Conservation (phyloP, 2,329 filamentous ascomycete species). For the Berkeleyomyces rouxiae region DNA sequence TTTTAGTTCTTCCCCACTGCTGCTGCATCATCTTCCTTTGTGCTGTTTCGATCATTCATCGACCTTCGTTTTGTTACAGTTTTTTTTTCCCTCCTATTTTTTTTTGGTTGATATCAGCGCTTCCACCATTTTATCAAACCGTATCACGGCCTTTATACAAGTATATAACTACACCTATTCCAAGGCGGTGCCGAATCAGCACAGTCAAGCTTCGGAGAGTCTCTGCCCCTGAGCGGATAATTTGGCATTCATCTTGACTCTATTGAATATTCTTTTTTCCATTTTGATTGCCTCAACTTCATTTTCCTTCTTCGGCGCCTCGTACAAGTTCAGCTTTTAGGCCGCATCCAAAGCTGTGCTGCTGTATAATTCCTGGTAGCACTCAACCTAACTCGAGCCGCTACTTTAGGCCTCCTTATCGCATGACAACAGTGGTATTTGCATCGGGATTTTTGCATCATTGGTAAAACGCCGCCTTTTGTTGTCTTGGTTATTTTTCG, state of each 20-base stretch:
- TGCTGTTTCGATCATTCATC: background rate
- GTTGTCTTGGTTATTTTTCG: background rate
- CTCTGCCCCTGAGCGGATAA: background rate
- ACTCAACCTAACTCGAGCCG: background rate
- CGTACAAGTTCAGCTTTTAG: background rate
- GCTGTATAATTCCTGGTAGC: background rate
- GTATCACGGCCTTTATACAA: background rate
- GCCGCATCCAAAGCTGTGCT: background rate
- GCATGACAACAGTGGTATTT: conserved; percentile 2
- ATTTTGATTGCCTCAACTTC: background rate
- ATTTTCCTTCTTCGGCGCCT: background rate
- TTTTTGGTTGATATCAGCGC: background rate
- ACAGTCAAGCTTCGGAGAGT: background rate
- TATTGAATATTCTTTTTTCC: background rate
- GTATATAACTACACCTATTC: background rate
- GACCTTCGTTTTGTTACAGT: background rate
- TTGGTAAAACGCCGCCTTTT: conserved; percentile 1
- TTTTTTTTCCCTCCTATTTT: background rate
- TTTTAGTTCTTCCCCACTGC: background rate
- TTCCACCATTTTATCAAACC: background rate
- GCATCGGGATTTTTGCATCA: background rate
- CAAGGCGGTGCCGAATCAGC: too few species aligned
- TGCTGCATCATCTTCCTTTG: background rate
- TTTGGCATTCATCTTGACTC: background rate
- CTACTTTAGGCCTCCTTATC: conserved; percentile 2